Conservation (phyloP, 2,329 filamentous ascomycete genomes). For the Fusarium sp. region DNA sequence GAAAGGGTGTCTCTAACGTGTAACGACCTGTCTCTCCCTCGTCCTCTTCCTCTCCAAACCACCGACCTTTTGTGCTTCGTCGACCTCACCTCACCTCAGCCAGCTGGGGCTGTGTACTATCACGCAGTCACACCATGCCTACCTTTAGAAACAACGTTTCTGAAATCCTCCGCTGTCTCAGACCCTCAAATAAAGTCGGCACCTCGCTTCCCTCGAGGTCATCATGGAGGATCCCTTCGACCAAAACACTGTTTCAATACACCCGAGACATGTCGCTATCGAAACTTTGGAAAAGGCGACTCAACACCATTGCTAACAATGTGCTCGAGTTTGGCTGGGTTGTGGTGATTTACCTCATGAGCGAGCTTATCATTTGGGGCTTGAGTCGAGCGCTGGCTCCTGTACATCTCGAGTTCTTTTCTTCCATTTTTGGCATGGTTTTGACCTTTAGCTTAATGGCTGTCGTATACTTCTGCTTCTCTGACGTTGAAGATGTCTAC, state of each 20-base stretch:
- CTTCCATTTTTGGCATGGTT: conserved; percentile 62
- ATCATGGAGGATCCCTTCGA: conserved; percentile 21
- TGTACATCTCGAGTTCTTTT: conserved; percentile 57
- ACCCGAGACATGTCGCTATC: conserved; percentile 43
- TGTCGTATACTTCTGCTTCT: conserved; percentile 31
- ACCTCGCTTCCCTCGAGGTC: conserved; percentile 20
- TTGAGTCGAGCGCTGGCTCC: conserved; percentile 54
- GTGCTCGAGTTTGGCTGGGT: conserved; percentile 50
- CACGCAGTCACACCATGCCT: conserved; percentile 43
- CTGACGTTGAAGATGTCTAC: conserved; percentile 48
- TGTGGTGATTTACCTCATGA: conserved; percentile 54
- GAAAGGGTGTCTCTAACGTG: conserved; percentile 33
- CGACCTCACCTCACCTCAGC: conserved; percentile 1
- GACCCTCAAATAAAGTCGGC: conserved; percentile 45
- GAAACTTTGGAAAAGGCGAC: conserved; percentile 39
- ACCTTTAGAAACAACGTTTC: conserved; percentile 35
- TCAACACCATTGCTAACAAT: not conserved
- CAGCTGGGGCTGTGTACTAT: conserved; percentile 14
- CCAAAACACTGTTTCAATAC: conserved; percentile 40
- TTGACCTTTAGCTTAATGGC: conserved; percentile 55
- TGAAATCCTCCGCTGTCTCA: conserved; percentile 49
- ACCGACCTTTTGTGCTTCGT: conserved; percentile 18
- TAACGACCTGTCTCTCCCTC: conserved; percentile 21
- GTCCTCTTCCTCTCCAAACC: not conserved
- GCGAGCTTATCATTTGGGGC: conserved; percentile 61